Base-by-base conservation (phyloP, 805 yeast species). In the Saturnispora besseyi region DNA sequence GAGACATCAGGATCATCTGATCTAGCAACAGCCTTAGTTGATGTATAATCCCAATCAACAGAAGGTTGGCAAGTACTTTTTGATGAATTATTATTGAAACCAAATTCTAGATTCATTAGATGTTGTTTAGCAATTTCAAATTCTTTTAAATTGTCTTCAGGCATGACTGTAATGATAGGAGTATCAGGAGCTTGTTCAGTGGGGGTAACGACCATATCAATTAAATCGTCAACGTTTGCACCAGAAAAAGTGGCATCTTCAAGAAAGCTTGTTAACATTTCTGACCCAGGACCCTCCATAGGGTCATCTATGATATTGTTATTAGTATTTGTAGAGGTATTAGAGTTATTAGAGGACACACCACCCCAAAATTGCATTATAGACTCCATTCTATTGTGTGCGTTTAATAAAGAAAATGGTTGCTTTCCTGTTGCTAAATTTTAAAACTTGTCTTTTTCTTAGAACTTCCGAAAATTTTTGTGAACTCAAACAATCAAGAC, bases 71-170 rank as follows among this genome's bases (percentile, higher is more conserved):
- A 50, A 13, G 45, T 42, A 43, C 47, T 50, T 44, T 47, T 46
- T 7, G 50, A 44, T 18, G 45, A 43, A 22, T 22, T 36, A 22
- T 9, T 36, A 12, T 18, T 18, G 18, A 38, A n/a, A 5, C 40
- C 40, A 18, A 36, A 36, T 18, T 36, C 40, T 12, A 36, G 15
- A 12, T 36, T 36, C 40, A 36, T 36, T 12, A 36, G 40, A 18
- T 36, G 34, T 28, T 45, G 33, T 41, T 21, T 26, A 11, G 12
- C 57, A 70, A 37, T 26, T 2, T 84, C 85, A 59, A 80, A 80
- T 54, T 76, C 75, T 41, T 59, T 58, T 44, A 64, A 57, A 44
- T 66, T 69, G 29, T 57, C 61, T 4, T 57, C 37, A n/a, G 45
- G 49, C 32, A 13, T 50, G 18, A 42, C 33, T 9, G 45, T 15